These are phyloP conservation scores for Saccharomyces hybrid DNA, from an alignment of 1,139 yeast genomes.

Conservation along the genomic window DNA sequence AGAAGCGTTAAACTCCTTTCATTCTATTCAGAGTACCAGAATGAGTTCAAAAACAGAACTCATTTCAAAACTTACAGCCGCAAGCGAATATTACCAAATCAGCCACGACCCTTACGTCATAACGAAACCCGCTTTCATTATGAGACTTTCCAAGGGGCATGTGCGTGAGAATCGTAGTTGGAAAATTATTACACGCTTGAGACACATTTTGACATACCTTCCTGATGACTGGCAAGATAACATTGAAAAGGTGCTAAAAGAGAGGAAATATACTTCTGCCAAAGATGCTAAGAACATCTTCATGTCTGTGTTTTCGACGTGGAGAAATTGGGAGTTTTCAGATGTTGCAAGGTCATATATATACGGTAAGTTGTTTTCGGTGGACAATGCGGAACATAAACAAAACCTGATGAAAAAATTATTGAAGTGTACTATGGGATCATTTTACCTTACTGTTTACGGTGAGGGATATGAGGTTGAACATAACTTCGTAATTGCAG, in stretches of 20 bases:
- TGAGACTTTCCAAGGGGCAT: slow-evolving; percentile 64
- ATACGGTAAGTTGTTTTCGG: slow-evolving; percentile 33
- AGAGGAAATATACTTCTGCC: slow-evolving; percentile 37
- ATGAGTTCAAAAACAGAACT: slow-evolving; percentile 18
- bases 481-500: slow-evolving; percentile 20
- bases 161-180: slow-evolving; percentile 78
- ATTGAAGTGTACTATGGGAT: slow-evolving; percentile 16
- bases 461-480: slow-evolving; percentile 20
- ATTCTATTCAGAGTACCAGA: slow-evolving; percentile 9
- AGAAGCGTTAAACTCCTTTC: slow-evolving; percentile 22
- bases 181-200: slow-evolving; percentile 71
- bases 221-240: slow-evolving; percentile 46
- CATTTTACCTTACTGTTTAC: slow-evolving; percentile 23
- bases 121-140: slow-evolving; percentile 79
- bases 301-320: slow-evolving; percentile 51
- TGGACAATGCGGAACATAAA: slow-evolving; percentile 10
- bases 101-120: slow-evolving; percentile 84
- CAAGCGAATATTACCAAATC: slow-evolving; percentile 53
- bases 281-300: slow-evolving; percentile 48
- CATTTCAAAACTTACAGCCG: slow-evolving; percentile 45
- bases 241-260: slow-evolving; percentile 16
- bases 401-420: slow-evolving; percentile 20
- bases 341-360: slow-evolving; percentile 51
- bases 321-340: slow-evolving; percentile 88
- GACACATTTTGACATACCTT: slow-evolving; percentile 61